phyloP scores from a whole-genome alignment of 2,329 filamentous ascomycete species.

The Microsporum ferrugineum region DNA sequence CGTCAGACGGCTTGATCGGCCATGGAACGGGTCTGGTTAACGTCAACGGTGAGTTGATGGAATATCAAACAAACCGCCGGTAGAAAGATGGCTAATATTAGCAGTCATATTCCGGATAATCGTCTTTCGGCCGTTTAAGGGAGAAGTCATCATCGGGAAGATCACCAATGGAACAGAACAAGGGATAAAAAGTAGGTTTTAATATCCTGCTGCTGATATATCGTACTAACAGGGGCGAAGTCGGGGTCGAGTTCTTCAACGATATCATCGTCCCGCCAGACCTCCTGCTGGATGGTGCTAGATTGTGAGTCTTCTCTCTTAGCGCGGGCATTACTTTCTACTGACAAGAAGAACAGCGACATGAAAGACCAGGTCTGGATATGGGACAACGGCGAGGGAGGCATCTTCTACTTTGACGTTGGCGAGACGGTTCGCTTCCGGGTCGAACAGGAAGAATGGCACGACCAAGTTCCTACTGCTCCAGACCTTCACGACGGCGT shows the following conservation, averaged over 20 bases:
- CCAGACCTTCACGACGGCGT: conserved; percentile 53
- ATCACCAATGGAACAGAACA: conserved; percentile 63
- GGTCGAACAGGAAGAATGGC: conserved; percentile 79
- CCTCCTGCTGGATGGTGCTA: conserved; percentile 61
- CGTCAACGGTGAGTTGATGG: conserved; percentile 57
- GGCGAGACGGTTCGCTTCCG: conserved; percentile 81
- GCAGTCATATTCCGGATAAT: conserved; percentile 84
- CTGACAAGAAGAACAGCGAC: conserved; percentile 40
- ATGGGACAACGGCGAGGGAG: conserved; percentile 62
- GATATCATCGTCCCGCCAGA: conserved; percentile 72
- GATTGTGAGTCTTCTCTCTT: conserved; percentile 46
- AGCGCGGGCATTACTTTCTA: conserved; percentile 13
- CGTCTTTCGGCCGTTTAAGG: conserved; percentile 92
- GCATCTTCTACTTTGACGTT: conserved; percentile 74
- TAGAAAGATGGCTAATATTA: background rate
- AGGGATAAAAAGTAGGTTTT: conserved; percentile 55
- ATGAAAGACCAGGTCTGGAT: conserved; percentile 70
- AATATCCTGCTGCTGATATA: conserved; percentile 11
- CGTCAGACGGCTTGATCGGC: conserved; percentile 86
- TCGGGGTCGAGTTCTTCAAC: conserved; percentile 85
- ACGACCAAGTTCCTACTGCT: conserved; percentile 68
- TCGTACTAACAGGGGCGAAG: conserved; percentile 26
- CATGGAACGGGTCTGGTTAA: conserved; percentile 88
- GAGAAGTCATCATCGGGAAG: conserved; percentile 75
- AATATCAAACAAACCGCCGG: background rate